A percentile compares a stretch with the other conserved stretches of the same genome.
Conservation (phyloP, 2,329 filamentous ascomycete species). For the Pseudogymnoascus sp. region DNA sequence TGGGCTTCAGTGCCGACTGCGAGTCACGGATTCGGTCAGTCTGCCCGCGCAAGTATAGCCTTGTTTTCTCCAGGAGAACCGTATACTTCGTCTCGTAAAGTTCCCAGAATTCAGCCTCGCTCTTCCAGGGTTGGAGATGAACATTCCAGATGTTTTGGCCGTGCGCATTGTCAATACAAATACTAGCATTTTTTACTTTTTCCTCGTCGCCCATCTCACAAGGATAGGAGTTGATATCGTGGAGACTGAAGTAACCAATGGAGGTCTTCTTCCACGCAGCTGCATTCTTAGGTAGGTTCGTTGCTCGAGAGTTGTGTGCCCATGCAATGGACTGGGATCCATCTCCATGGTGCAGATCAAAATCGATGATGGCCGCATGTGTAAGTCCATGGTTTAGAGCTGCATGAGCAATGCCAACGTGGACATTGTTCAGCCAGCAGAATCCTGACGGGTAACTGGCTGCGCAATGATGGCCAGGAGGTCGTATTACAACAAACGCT, state of each 20-base stretch:
- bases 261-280: constrained; percentile 71
- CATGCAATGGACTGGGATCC: constrained; percentile 94
- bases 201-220: constrained; percentile 90
- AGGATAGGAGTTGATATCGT: constrained; percentile 97
- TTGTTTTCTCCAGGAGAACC: constrained; percentile 71
- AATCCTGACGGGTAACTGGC: constrained; percentile 85
- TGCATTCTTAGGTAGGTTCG: constrained; percentile 58
- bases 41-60: constrained; percentile 66
- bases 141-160: constrained; percentile 95
- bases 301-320: constrained; percentile 72
- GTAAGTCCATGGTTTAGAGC: constrained; percentile 77
- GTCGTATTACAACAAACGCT: constrained; percentile 86
- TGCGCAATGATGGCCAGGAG: constrained; percentile 93
- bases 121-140: constrained; percentile 82
- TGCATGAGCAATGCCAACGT: constrained; percentile 90
- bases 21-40: constrained; percentile 54
- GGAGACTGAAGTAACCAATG: constrained; percentile 92
- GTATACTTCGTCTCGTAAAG: constrained; percentile 75
- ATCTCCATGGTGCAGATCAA: constrained; percentile 86
- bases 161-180: constrained; percentile 91
- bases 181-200: constrained; percentile 86
- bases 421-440: constrained; percentile 98
- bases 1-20: constrained; percentile 54
- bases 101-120: constrained; percentile 75
- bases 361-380: constrained; percentile 88